Percentiles rank a stretch among this genome's conserved stretches.
These are phyloP conservation scores for Plasmodium fragile DNA, from an alignment of 169 alveolate genomes.

Conservation along the genomic window DNA sequence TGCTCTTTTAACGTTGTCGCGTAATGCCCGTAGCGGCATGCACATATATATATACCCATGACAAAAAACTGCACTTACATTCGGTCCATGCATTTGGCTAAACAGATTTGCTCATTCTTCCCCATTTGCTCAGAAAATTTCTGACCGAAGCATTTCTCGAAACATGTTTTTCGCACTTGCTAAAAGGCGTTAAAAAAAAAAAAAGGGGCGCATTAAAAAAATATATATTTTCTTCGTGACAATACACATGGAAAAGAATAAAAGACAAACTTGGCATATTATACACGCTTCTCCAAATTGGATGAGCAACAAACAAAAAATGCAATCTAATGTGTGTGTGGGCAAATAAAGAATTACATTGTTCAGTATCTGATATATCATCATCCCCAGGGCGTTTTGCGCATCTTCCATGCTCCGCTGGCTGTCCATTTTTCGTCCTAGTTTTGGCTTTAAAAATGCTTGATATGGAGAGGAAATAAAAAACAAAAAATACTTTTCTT, in stretches of 20 bases:
- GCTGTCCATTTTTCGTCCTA: constrained; percentile 22
- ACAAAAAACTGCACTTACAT: constrained; percentile 79
- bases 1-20: not conserved
- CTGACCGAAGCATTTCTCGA: constrained; percentile 89
- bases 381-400: constrained; percentile 73
- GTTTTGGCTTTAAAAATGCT: not conserved
- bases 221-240: not conserved
- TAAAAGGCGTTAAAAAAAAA: not conserved
- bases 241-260: not conserved
- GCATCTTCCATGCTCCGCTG: constrained; percentile 58
- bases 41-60: not conserved
- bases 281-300: constrained; percentile 2
- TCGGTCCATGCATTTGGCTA: constrained; percentile 93
- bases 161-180: constrained; percentile 92
- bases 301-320: not conserved
- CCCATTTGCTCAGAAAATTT: constrained; percentile 86
- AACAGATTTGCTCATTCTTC: constrained; percentile 87
- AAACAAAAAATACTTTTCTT: not conserved
- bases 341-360: constrained; percentile 8
- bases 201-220: constrained; percentile 1
- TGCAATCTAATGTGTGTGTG: not conserved
- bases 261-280: not conserved
- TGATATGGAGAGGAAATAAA: not conserved
- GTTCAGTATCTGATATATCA: constrained; percentile 65
- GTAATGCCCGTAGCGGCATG: not conserved